phyloP scores from a whole-genome alignment of 495 filamentous ascomycete species.

The Aspergillus hancockii region DNA sequence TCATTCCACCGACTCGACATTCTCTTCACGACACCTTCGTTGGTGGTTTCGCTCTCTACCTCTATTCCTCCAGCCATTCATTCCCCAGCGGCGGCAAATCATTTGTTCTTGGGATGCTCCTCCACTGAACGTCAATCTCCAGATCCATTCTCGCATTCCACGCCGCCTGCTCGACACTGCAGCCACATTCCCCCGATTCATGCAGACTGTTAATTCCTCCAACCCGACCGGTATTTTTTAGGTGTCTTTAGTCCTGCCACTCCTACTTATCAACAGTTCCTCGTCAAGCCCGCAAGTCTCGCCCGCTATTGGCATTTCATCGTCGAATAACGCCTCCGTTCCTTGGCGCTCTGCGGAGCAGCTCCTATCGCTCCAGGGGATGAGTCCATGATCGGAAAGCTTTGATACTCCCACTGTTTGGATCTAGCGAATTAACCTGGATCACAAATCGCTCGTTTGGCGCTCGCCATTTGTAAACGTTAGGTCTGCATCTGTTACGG shows the following conservation, averaged over 20 bases:
- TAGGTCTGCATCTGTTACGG: not conserved
- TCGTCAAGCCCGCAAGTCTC: constrained; percentile 17
- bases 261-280: not conserved
- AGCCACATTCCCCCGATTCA: constrained; percentile 26
- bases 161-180: constrained; percentile 16
- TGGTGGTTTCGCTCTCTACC: constrained; percentile 11
- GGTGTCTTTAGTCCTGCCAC: not conserved
- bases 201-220: constrained; percentile 15
- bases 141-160: constrained; percentile 12
- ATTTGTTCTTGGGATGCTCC: constrained; percentile 8
- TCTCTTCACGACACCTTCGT: constrained; percentile 7
- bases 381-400: not conserved
- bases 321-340: constrained; percentile 2
- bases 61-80: constrained; percentile 13
- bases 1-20: constrained; percentile 10
- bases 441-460: not conserved
- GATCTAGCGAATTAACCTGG: not conserved
- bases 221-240: constrained; percentile 14
- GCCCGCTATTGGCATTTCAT: constrained; percentile 15
- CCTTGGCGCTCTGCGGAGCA: constrained; percentile 5
- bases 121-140: constrained; percentile 12
- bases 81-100: constrained; percentile 4
- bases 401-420: not conserved
- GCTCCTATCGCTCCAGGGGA: not conserved
- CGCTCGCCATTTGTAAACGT: not conserved